Conservation (phyloP, 106 monocot species). For the Ottelia alismoides region DNA sequence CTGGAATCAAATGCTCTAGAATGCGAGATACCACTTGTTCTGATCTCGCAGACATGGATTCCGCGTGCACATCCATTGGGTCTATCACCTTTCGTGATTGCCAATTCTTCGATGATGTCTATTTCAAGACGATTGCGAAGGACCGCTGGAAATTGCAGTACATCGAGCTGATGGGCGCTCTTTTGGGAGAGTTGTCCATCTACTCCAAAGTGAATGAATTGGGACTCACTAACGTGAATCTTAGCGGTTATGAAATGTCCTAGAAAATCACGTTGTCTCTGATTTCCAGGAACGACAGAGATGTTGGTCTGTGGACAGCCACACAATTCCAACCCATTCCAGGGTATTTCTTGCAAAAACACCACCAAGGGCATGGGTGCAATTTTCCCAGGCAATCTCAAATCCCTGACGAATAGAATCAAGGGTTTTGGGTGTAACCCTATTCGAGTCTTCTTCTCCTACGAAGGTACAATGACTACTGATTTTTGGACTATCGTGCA, state of each 20-base stretch:
- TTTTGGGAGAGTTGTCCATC: constrained; percentile 32
- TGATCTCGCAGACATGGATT: constrained; percentile 3
- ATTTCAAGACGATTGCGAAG: constrained; percentile 42
- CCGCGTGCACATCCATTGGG: constrained; percentile 33
- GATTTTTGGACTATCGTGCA: no score
- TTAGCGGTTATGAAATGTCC: constrained; percentile 44
- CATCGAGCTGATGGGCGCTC: constrained; percentile 51
- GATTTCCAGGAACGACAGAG: constrained; percentile 44
- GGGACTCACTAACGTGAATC: constrained; percentile 43
- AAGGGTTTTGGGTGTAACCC: no score
- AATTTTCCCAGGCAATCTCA: no score
- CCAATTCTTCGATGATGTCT: constrained; percentile 47
- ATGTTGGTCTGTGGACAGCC: no score
- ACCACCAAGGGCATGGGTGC: no score
- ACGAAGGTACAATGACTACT: no score
- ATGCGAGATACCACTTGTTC: constrained; percentile 33
- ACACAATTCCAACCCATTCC: no score
- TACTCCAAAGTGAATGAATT: constrained; percentile 29
- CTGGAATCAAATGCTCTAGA: constrained; percentile 59
- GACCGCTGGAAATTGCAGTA: constrained; percentile 46
- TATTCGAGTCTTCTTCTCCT: no score
- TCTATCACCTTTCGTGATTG: constrained; percentile 51
- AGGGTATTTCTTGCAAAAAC: no score
- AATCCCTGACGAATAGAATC: no score
- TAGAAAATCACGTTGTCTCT: constrained; percentile 40